Evolutionary conservation across 495 filamentous ascomycete species (phyloP).

Genomic region (Penicillium pulvis): DNA sequence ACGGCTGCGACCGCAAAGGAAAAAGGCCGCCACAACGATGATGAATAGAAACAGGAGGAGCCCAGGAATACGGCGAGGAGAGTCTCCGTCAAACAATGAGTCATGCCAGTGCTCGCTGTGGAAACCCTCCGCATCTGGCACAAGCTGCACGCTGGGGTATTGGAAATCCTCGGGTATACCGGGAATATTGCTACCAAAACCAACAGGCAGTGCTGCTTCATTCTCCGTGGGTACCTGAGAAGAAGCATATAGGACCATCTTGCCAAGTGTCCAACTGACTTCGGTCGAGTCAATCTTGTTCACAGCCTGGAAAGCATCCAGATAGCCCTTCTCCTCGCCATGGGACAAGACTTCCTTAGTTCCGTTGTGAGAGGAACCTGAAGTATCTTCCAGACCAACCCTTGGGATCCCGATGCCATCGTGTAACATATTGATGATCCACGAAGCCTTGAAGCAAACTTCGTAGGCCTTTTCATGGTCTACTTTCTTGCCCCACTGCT

Average conservation of each 20-base stretch:
- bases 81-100: conserved; percentile 60
- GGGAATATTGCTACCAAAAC: conserved; percentile 81
- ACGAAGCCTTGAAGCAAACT: conserved; percentile 96
- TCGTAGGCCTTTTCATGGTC: conserved; percentile 73
- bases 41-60: conserved; percentile 76
- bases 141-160: conserved; percentile 67
- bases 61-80: conserved; percentile 68
- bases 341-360: conserved; percentile 72
- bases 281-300: conserved; percentile 91
- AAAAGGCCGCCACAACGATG: conserved; percentile 63
- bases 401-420: conserved; percentile 93
- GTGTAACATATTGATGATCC: conserved; percentile 95
- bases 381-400: conserved; percentile 72
- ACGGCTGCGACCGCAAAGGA: conserved; percentile 72
- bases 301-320: conserved; percentile 89
- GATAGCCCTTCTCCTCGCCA: conserved; percentile 76
- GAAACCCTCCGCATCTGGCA: conserved; percentile 44
- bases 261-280: conserved; percentile 97
- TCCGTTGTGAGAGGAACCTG: conserved; percentile 58
- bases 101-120: conserved; percentile 76
- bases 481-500: conserved; percentile 78
- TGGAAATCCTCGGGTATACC: conserved; percentile 79
- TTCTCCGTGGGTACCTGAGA: conserved; percentile 73
- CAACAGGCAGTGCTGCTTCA: conserved; percentile 69
- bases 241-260: conserved; percentile 96